Conservation (phyloP, 148 eudicot genomes). For the Chenopodium quinoa region DNA sequence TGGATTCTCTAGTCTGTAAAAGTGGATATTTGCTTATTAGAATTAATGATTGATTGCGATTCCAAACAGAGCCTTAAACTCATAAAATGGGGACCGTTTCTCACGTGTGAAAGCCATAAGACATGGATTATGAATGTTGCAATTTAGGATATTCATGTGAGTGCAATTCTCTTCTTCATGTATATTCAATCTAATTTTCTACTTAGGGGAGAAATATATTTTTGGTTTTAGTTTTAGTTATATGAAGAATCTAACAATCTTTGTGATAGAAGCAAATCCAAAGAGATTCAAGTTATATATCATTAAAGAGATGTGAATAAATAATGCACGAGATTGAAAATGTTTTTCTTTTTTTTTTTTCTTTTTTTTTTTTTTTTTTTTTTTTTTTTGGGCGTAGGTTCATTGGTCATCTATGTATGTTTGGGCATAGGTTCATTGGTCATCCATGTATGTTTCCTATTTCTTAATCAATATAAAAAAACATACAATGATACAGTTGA, state of each 20-base stretch:
- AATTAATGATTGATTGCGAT: neutral
- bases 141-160: conserved; percentile 15
- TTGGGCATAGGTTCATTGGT: no score
- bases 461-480: no score
- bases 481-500: no score
- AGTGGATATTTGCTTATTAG: conserved; percentile 3
- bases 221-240: neutral
- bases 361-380: no score
- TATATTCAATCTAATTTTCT: no score
- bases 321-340: no score
- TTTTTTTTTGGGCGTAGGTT: no score
- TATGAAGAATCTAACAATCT: neutral
- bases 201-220: no score
- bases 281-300: neutral
- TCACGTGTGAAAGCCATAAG: neutral
- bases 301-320: no score
- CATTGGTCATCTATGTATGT: no score
- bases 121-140: neutral
- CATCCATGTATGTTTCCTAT: no score
- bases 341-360: no score
- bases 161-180: neutral
- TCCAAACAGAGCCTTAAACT: conserved; percentile 7
- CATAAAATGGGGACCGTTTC: neutral
- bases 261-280: neutral
- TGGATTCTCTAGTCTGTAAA: conserved; percentile 12